Percentiles rank a stretch among this genome's conserved stretches.
phyloP scores from a whole-genome alignment of 1,284 basidiomycete genomes.

The Fomes fomentarius region DNA sequence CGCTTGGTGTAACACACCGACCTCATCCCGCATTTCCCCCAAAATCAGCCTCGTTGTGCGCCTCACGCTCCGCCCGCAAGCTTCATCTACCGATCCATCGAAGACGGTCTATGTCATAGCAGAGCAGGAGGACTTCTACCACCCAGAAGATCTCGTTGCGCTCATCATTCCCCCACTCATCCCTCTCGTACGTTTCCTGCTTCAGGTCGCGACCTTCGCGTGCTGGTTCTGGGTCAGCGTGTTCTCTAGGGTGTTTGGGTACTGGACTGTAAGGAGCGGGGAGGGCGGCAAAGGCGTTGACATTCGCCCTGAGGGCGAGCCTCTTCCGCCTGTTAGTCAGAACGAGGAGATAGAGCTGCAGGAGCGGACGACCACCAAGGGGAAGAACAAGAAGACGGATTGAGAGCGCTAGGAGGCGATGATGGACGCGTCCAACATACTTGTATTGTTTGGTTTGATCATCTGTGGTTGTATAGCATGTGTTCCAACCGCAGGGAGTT shows the following conservation, averaged over 20 bases:
- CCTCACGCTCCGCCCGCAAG: conserved; percentile 41
- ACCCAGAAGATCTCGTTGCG: conserved; percentile 55
- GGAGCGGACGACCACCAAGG: neutral
- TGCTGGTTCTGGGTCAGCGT: too few species aligned
- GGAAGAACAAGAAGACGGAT: neutral
- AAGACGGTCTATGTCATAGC: conserved; percentile 47
- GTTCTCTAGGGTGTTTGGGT: conserved; percentile 36
- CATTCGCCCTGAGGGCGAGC: neutral
- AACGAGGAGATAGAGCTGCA: neutral
- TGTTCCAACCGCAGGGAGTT: too few species aligned
- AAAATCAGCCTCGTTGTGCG: conserved; percentile 38
- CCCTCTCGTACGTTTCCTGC: conserved; percentile 42
- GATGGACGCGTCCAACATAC: too few species aligned
- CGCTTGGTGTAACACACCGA: conserved; percentile 8
- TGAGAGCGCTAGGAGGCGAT: too few species aligned
- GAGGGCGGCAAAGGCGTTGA: conserved; percentile 9
- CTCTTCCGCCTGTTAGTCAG: neutral
- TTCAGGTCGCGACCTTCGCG: conserved; percentile 41
- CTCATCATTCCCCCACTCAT: conserved; percentile 53
- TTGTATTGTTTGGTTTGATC: too few species aligned
- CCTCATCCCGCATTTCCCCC: neutral
- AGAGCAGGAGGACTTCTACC: conserved; percentile 65
- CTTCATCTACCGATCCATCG: conserved; percentile 30
- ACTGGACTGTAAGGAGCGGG: conserved; percentile 5
- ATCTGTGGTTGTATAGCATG: too few species aligned